These are phyloP conservation scores for Phytopythium delawarense DNA, from an alignment of 352 stramenopile species.

Conservation along the genomic window DNA sequence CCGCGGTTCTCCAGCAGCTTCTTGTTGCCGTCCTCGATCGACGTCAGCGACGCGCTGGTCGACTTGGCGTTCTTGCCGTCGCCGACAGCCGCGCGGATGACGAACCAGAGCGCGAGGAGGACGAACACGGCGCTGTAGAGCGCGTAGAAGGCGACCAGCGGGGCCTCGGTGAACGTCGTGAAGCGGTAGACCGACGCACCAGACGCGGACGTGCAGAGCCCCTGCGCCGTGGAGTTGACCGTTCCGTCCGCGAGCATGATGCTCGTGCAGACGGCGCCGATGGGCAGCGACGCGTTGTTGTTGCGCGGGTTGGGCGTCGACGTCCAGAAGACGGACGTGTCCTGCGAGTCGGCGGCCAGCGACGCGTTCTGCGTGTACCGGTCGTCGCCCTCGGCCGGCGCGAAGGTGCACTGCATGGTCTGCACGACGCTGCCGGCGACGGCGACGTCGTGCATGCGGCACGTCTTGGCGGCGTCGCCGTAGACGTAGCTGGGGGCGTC, in stretches of 20 bases:
- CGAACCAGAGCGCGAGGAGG: slow-evolving; percentile 27
- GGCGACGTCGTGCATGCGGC: slow-evolving; percentile 34
- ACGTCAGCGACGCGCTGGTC: slow-evolving; percentile 9
- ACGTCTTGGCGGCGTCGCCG: slow-evolving; percentile 37
- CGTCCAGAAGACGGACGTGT: slow-evolving; percentile 49
- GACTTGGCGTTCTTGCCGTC: slow-evolving; percentile 15
- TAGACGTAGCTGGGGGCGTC: slow-evolving; percentile 58
- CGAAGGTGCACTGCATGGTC: slow-evolving; percentile 45
- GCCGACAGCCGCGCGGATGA: slow-evolving; percentile 12
- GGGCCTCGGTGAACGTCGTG: slow-evolving; percentile 45
- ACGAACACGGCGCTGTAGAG: slow-evolving; percentile 41
- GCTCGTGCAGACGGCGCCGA: slow-evolving; percentile 43
- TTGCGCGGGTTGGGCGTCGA: slow-evolving; percentile 52
- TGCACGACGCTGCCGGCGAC: slow-evolving; percentile 22
- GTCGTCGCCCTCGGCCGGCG: slow-evolving; percentile 17
- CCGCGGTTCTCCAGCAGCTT: slow-evolving; percentile 55
- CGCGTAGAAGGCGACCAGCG: slow-evolving; percentile 45
- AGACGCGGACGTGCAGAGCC: slow-evolving; percentile 22
- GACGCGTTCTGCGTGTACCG: slow-evolving; percentile 52
- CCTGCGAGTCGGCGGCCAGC: slow-evolving; percentile 40
- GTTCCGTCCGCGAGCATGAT: slow-evolving; percentile 39
- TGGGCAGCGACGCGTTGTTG: slow-evolving; percentile 67
- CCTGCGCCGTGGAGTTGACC: slow-evolving; percentile 20
- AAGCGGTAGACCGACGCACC: slow-evolving; percentile 32
- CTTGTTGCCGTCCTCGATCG: slow-evolving; percentile 34